Percentiles rank a stretch among this genome's conserved stretches.
phyloP scores from a whole-genome alignment of 768 basidiomycete species.

The Mycena albidolilacea region DNA sequence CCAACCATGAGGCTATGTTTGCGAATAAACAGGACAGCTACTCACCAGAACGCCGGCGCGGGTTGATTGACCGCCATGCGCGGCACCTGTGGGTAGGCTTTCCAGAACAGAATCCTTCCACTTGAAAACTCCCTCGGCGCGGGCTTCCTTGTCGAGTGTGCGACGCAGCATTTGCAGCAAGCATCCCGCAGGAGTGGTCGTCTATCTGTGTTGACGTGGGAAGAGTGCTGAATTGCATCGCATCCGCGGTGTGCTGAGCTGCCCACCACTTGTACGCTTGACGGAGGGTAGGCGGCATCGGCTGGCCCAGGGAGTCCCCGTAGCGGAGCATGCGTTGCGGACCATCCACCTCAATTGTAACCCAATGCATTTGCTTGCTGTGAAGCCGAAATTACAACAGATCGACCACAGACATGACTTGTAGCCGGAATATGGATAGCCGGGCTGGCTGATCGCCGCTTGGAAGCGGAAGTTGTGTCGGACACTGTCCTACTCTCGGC shows the following conservation, averaged over 20 bases:
- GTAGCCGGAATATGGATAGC: no score
- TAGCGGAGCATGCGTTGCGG: neutral
- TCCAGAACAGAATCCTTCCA: slow-evolving; percentile 7
- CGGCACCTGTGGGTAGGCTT: neutral
- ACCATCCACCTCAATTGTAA: slow-evolving; percentile 9
- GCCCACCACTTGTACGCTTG: slow-evolving; percentile 12
- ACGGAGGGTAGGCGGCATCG: neutral
- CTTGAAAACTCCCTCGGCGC: neutral
- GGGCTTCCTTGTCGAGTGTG: slow-evolving; percentile 14
- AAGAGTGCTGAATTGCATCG: neutral
- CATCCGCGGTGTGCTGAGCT: neutral
- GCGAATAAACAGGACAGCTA: no score
- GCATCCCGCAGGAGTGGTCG: slow-evolving; percentile 15
- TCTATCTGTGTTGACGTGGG: slow-evolving; percentile 10
- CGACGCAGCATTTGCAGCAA: neutral
- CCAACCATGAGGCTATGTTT: no score
- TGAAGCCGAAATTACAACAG: no score
- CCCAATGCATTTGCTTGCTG: slow-evolving; percentile 14
- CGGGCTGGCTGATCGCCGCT: no score
- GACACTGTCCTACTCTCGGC: no score
- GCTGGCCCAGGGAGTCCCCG: neutral
- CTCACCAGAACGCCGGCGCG: slow-evolving; percentile 11
- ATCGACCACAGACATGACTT: no score
- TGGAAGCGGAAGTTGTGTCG: no score
- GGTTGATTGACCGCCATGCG: slow-evolving; percentile 17